phyloP scores from a whole-genome alignment of 805 yeast genomes.

The Myxozyma udenii region DNA sequence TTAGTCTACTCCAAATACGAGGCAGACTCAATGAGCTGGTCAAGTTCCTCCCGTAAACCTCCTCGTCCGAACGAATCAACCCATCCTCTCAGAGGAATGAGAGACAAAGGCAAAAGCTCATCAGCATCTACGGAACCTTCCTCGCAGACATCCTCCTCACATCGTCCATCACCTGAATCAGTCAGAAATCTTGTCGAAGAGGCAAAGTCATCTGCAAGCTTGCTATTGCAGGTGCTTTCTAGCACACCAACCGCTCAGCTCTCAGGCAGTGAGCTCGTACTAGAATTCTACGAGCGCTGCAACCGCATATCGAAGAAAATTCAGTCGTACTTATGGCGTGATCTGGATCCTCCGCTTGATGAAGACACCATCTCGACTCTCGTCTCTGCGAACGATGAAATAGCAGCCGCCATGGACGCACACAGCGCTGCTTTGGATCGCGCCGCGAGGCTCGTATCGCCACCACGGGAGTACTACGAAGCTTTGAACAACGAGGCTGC shows the following conservation, averaged over 20 bases:
- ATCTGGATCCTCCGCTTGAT: constrained; percentile 6
- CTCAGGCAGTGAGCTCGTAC: constrained; percentile 21
- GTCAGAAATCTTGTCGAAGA: constrained; percentile 10
- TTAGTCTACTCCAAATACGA: neutral
- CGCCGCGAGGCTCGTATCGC: constrained; percentile 19
- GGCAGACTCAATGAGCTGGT: neutral
- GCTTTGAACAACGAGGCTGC: neutral
- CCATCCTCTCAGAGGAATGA: neutral
- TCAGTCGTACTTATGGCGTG: constrained; percentile 7
- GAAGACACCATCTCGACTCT: constrained; percentile 8
- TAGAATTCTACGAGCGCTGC: constrained; percentile 28
- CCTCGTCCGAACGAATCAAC: neutral
- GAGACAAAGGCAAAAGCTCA: neutral
- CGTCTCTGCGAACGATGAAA: constrained; percentile 13
- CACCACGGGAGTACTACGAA: constrained; percentile 25
- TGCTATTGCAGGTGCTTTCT: constrained; percentile 16
- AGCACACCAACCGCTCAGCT: constrained; percentile 20
- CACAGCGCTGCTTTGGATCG: constrained; percentile 20
- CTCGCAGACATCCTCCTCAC: too few species aligned
- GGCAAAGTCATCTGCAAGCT: constrained; percentile 13
- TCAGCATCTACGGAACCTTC: neutral
- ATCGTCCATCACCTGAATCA: too few species aligned
- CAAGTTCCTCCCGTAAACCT: neutral
- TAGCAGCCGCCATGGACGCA: constrained; percentile 13
- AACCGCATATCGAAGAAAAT: constrained; percentile 7